These are phyloP conservation scores for Clathrus columnatus DNA, from an alignment of 768 basidiomycete genomes.

Conservation along the genomic window DNA sequence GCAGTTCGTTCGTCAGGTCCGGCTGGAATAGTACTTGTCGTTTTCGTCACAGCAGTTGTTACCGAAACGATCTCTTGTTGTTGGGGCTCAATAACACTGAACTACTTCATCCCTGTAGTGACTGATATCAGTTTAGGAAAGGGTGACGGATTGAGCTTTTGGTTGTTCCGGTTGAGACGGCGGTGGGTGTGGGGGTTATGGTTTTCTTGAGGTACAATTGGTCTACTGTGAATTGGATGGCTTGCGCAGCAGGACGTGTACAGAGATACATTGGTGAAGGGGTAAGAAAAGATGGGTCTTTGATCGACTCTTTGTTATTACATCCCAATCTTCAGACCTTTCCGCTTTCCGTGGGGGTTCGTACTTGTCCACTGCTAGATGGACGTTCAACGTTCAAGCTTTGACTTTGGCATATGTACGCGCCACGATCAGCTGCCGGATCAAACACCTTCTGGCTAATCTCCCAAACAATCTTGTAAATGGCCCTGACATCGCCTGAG, in stretches of 20 bases:
- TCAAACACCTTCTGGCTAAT: slow-evolving; percentile 44
- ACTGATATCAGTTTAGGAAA: no score
- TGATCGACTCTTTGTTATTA: slow-evolving; percentile 10
- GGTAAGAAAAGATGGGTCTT: no score
- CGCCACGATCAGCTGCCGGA: slow-evolving; percentile 41
- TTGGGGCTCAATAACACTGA: neutral
- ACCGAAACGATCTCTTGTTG: neutral
- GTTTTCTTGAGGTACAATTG: slow-evolving; percentile 24
- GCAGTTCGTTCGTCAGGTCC: slow-evolving; percentile 38
- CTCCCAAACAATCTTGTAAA: slow-evolving; percentile 48
- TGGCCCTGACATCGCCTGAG: slow-evolving; percentile 35
- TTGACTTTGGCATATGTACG: slow-evolving; percentile 41
- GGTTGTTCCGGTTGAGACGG: slow-evolving; percentile 3
- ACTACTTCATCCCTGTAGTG: slow-evolving; percentile 3
- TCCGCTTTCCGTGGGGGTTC: slow-evolving; percentile 42
- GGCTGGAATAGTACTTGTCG: slow-evolving; percentile 1
- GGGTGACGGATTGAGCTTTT: neutral
- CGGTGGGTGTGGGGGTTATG: neutral
- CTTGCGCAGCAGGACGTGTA: slow-evolving; percentile 35
- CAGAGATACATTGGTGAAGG: no score
- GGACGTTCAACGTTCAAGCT: slow-evolving; percentile 42
- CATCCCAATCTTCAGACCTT: slow-evolving; percentile 44
- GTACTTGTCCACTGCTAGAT: slow-evolving; percentile 33
- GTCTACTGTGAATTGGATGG: slow-evolving; percentile 42
- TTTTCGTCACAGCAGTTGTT: slow-evolving; percentile 1